A percentile compares a stretch with the other conserved stretches of the same genome.
phyloP scores from a whole-genome alignment of 2,329 filamentous ascomycete genomes.

The Penicillium sumatraense region DNA sequence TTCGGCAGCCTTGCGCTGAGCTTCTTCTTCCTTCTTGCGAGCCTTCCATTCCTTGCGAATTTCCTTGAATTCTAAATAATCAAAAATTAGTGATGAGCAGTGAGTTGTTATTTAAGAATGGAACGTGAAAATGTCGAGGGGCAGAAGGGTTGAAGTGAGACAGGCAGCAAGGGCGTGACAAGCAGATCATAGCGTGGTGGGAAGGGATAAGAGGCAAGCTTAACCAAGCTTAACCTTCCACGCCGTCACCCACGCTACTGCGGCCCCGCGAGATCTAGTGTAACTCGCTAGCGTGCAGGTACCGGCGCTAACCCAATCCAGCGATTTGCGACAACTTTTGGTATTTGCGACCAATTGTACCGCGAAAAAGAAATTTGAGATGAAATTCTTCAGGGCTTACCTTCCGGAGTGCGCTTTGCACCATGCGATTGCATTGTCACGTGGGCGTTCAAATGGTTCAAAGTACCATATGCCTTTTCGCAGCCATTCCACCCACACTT shows the following conservation, averaged over 20 bases:
- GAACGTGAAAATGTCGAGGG: neutral
- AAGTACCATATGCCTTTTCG: conserved; percentile 96
- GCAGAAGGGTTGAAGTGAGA: neutral
- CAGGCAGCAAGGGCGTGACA: conserved; percentile 3
- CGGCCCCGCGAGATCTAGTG: conserved; percentile 56
- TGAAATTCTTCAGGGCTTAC: conserved; percentile 61
- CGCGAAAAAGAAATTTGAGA: conserved; percentile 7
- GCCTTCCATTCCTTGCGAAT: conserved; percentile 99
- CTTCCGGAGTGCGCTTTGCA: conserved; percentile 92
- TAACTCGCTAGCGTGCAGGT: conserved; percentile 51
- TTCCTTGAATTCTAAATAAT: conserved; percentile 86
- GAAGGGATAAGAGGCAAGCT: conserved; percentile 30
- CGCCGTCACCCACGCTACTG: conserved; percentile 56
- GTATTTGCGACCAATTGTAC: conserved; percentile 15
- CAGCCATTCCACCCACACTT: conserved; percentile 99
- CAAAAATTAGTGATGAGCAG: conserved; percentile 23
- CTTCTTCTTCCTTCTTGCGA: conserved; percentile 98
- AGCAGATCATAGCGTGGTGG: conserved; percentile 11
- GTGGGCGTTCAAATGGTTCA: conserved; percentile 97
- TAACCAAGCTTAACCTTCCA: conserved; percentile 48
- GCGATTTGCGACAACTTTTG: conserved; percentile 41
- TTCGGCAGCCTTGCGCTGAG: conserved; percentile 84
- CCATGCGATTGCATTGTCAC: conserved; percentile 99
- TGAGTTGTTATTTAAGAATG: neutral
- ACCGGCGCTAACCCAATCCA: conserved; percentile 45